Conservation (phyloP, 2,329 filamentous ascomycete genomes). For the Monosporascus cannonballus region DNA sequence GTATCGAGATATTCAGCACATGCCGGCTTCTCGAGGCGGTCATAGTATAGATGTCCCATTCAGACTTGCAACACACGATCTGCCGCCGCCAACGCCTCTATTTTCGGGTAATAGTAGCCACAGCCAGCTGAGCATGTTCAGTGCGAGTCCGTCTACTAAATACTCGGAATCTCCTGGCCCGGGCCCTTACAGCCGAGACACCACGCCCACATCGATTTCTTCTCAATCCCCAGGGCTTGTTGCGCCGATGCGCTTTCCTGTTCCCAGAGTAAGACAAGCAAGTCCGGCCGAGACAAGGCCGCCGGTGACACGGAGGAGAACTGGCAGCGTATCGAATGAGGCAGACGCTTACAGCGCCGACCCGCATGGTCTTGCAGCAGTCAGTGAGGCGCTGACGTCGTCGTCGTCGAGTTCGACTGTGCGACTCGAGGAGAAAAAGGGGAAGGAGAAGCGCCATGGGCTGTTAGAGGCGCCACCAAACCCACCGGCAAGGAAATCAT, state of each 20-base stretch:
- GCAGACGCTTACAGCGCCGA: slow-evolving; percentile 39
- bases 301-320: slow-evolving; percentile 52
- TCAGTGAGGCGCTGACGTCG: slow-evolving; percentile 64
- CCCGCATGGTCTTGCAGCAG: slow-evolving; percentile 54
- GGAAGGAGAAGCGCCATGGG: slow-evolving; percentile 37
- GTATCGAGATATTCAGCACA: slow-evolving; percentile 44
- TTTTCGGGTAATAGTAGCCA: slow-evolving; percentile 53
- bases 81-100: slow-evolving; percentile 61
- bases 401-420: slow-evolving; percentile 69
- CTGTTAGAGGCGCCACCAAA: slow-evolving; percentile 49
- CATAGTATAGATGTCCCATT: slow-evolving; percentile 43
- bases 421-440: slow-evolving; percentile 43
- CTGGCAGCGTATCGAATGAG: slow-evolving; percentile 49
- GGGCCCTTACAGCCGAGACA: slow-evolving; percentile 67
- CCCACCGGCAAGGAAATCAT: slow-evolving; percentile 57
- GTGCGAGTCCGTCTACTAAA: slow-evolving; percentile 66
- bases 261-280: slow-evolving; percentile 44
- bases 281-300: slow-evolving; percentile 53
- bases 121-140: slow-evolving; percentile 50
- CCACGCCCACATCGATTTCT: slow-evolving; percentile 71
- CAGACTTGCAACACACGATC: slow-evolving; percentile 55
- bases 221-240: slow-evolving; percentile 65
- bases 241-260: slow-evolving; percentile 39
- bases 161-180: slow-evolving; percentile 68
- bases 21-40: slow-evolving; percentile 25